phyloP scores from a whole-genome alignment of 352 stramenopile species.

The Globisporangium uncinulatum region DNA sequence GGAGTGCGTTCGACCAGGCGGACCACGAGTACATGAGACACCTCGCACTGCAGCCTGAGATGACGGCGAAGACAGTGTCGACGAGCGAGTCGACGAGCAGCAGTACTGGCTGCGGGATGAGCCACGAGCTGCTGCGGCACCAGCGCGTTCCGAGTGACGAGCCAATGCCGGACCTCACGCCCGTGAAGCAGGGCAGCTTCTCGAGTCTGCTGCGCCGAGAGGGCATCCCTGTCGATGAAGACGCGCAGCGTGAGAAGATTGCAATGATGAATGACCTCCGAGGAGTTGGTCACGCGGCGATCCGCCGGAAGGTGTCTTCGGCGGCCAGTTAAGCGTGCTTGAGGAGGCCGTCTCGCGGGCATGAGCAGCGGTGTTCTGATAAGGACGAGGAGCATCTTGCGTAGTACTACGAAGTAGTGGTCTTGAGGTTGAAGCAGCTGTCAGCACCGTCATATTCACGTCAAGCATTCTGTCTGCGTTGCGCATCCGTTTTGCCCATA shows the following conservation, averaged over 20 bases:
- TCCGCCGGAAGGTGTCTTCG: conserved; percentile 14
- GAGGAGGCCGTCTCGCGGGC: neutral
- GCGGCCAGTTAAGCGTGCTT: neutral
- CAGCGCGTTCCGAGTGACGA: neutral
- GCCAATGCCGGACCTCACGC: conserved; percentile 26
- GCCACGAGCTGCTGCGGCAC: neutral
- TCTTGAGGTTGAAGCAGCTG: too few relatives aligned
- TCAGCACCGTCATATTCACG: too few relatives aligned
- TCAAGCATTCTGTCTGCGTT: too few relatives aligned
- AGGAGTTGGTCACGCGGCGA: conserved; percentile 20
- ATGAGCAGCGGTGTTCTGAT: neutral
- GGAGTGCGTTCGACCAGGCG: conserved; percentile 39
- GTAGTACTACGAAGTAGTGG: too few relatives aligned
- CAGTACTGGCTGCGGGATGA: neutral
- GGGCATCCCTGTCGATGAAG: conserved; percentile 43
- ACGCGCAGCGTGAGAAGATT: conserved; percentile 25
- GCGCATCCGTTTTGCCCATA: too few relatives aligned
- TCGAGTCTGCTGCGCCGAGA: conserved; percentile 34
- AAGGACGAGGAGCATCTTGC: too few relatives aligned
- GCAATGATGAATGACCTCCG: conserved; percentile 32
- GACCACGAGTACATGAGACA: conserved; percentile 42
- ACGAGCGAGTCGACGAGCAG: neutral
- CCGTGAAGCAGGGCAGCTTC: conserved; percentile 36
- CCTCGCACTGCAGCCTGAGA: conserved; percentile 15
- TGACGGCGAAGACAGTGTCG: neutral